These are phyloP conservation scores for Clonostachys solani DNA, from an alignment of 2,329 filamentous ascomycete species.

Conservation along the genomic window DNA sequence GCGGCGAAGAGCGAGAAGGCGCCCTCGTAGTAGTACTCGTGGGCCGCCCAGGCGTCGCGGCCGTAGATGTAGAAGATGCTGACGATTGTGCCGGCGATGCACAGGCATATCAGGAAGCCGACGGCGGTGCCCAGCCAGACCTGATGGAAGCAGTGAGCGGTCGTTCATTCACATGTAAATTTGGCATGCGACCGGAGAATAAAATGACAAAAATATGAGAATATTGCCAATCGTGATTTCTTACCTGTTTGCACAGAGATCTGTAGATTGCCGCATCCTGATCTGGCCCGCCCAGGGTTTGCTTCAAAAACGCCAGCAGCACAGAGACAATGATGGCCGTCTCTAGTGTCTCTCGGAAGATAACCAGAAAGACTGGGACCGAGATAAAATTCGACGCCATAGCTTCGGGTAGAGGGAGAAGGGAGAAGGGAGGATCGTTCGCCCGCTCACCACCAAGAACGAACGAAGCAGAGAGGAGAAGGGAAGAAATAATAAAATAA, in stretches of 20 bases:
- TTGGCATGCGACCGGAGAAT: background rate
- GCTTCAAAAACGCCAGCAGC: slow-evolving; percentile 76
- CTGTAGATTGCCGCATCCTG: slow-evolving; percentile 57
- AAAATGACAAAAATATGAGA: background rate
- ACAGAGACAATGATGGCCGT: slow-evolving; percentile 82
- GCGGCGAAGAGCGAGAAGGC: slow-evolving; percentile 71
- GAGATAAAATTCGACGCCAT: slow-evolving; percentile 70
- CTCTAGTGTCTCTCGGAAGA: slow-evolving; percentile 82
- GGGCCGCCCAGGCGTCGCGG: slow-evolving; percentile 59
- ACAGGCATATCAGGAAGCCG: slow-evolving; percentile 61
- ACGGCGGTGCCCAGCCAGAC: slow-evolving; percentile 60
- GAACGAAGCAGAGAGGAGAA: too few relatives aligned
- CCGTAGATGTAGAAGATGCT: slow-evolving; percentile 68
- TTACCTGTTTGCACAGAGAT: slow-evolving; percentile 55
- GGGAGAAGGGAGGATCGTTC: too few relatives aligned
- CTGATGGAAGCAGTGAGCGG: too few relatives aligned
- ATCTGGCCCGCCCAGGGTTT: slow-evolving; percentile 58
- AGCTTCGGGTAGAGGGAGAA: slow-evolving; percentile 5
- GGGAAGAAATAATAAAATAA: too few relatives aligned
- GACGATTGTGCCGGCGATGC: slow-evolving; percentile 64
- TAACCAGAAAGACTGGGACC: slow-evolving; percentile 83
- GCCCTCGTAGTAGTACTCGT: slow-evolving; percentile 79
- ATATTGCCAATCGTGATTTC: background rate
- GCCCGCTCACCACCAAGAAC: too few relatives aligned
- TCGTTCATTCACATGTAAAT: slow-evolving; percentile 2